Evolutionary conservation across 1,139 yeast species (phyloP).

Genomic region (Diutina mesorugosa): DNA sequence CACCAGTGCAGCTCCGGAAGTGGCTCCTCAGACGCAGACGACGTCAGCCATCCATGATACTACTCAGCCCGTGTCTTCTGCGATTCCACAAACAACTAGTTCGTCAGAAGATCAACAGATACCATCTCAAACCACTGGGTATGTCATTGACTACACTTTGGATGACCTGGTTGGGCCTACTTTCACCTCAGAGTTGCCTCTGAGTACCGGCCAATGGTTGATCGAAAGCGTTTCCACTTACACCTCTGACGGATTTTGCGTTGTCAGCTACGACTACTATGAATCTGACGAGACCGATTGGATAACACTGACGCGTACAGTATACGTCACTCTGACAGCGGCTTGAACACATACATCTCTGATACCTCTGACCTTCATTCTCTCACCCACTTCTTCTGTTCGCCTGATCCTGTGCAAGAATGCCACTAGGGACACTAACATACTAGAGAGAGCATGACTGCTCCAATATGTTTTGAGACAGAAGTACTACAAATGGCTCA

Average conservation of each 20-base stretch:
- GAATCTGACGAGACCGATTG: neutral
- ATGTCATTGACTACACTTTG: neutral
- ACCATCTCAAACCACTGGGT: neutral
- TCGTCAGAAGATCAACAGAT: neutral
- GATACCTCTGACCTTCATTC: constrained; percentile 1
- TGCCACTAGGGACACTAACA: constrained; percentile 2
- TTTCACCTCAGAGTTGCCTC: neutral
- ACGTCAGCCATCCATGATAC: neutral
- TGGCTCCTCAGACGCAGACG: neutral
- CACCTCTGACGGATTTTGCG: neutral
- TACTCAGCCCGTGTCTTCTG: neutral
- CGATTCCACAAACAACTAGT: neutral
- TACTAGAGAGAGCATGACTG: neutral
- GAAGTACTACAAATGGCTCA: neutral
- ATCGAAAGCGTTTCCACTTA: constrained; percentile 1
- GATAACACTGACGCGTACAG: neutral
- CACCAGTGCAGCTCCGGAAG: neutral
- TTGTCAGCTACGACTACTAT: constrained; percentile 1
- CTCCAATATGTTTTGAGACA: neutral
- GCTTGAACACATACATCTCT: neutral
- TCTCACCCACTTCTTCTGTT: neutral
- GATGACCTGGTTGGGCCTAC: constrained; percentile 1
- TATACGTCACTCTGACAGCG: neutral
- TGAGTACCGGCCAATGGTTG: neutral
- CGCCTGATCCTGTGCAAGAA: neutral